These are phyloP conservation scores for Penicillium parvum DNA, from an alignment of 495 filamentous ascomycete genomes.

Conservation along the genomic window DNA sequence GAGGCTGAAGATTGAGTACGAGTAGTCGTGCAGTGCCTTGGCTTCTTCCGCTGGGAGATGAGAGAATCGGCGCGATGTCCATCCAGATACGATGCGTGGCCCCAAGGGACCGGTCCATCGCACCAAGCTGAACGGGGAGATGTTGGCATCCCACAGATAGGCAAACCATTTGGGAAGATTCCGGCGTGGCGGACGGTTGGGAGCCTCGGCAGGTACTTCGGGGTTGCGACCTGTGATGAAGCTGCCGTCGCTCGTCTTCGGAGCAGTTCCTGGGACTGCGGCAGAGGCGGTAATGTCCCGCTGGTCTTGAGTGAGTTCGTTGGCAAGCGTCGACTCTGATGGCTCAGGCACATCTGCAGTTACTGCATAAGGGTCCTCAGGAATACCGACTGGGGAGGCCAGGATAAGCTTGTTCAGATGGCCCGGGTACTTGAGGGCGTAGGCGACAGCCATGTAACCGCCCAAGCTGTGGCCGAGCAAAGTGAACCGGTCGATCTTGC, in stretches of 20 bases:
- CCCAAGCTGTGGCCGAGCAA: slow-evolving; percentile 89
- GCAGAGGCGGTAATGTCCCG: slow-evolving; percentile 40
- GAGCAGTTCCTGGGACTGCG: slow-evolving; percentile 26
- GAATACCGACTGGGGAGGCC: slow-evolving; percentile 89
- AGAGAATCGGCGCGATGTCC: slow-evolving; percentile 88
- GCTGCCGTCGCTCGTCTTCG: slow-evolving; percentile 53
- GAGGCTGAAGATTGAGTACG: slow-evolving; percentile 90
- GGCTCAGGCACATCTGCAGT: slow-evolving; percentile 76
- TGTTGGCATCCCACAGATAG: slow-evolving; percentile 95
- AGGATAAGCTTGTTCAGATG: slow-evolving; percentile 93
- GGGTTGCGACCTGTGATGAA: slow-evolving; percentile 48
- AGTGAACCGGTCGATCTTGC: slow-evolving; percentile 88
- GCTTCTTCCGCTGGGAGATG: slow-evolving; percentile 79
- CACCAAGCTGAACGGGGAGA: slow-evolving; percentile 88
- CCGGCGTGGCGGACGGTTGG: slow-evolving; percentile 48
- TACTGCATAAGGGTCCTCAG: slow-evolving; percentile 90
- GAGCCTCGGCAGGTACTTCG: slow-evolving; percentile 13
- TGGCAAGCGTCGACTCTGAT: slow-evolving; percentile 59
- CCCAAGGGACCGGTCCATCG: slow-evolving; percentile 89
- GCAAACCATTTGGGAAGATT: slow-evolving; percentile 78
- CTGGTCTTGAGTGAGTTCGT: slow-evolving; percentile 75
- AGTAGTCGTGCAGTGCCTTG: slow-evolving; percentile 81
- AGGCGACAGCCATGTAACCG: slow-evolving; percentile 90
- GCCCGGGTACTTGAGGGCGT: slow-evolving; percentile 93
- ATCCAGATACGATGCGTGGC: slow-evolving; percentile 87